A percentile compares a stretch with the other conserved stretches of the same genome.
Conservation (phyloP, 352 stramenopile species). For the Saprolegnia parasitica region DNA sequence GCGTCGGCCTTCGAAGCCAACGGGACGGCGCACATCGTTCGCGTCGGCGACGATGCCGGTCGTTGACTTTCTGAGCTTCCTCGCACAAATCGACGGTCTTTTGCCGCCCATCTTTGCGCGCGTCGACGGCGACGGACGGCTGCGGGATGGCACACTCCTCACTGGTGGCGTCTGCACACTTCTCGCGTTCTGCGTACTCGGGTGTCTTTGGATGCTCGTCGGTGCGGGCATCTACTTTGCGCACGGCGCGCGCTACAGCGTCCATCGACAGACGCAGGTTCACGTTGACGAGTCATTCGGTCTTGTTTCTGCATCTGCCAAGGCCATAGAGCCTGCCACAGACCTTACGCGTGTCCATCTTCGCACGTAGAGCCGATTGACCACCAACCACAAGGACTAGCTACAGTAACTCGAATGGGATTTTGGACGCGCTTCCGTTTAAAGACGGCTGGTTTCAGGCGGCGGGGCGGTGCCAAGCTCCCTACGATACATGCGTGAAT, state of each 20-base stretch:
- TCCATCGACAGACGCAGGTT: too few relatives aligned
- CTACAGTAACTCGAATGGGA: too few relatives aligned
- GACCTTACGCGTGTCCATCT: too few relatives aligned
- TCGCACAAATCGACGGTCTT: slow-evolving; percentile 76
- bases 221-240: background rate
- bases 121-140: slow-evolving; percentile 32
- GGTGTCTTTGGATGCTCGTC: slow-evolving; percentile 32
- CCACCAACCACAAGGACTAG: too few relatives aligned
- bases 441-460: too few relatives aligned
- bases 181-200: slow-evolving; percentile 31
- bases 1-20: slow-evolving; percentile 21
- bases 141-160: slow-evolving; percentile 29
- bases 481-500: too few relatives aligned
- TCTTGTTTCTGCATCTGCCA: too few relatives aligned
- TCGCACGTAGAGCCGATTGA: too few relatives aligned
- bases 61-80: slow-evolving; percentile 68
- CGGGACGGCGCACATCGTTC: slow-evolving; percentile 42
- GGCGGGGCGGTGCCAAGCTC: too few relatives aligned
- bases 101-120: slow-evolving; percentile 52
- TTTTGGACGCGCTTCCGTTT: too few relatives aligned
- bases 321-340: too few relatives aligned
- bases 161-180: slow-evolving; percentile 23
- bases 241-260: background rate
- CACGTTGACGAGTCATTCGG: too few relatives aligned
- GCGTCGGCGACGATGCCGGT: slow-evolving; percentile 65